A percentile compares a stretch with the other conserved stretches of the same genome.
phyloP scores from a whole-genome alignment of 345 rosid genomes.

The Orychophragmus violaceus region DNA sequence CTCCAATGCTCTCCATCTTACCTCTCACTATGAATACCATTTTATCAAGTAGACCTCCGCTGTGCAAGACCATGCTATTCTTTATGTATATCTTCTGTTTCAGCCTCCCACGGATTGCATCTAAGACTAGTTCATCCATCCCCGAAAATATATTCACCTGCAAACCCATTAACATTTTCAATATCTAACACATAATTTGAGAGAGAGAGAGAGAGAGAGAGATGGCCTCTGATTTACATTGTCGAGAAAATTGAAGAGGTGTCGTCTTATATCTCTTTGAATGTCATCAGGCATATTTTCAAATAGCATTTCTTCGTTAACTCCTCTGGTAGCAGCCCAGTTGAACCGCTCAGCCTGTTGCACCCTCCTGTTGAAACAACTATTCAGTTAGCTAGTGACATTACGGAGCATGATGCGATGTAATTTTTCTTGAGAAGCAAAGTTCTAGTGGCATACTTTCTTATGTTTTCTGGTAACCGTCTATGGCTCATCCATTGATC shows the following conservation, averaged over 20 bases:
- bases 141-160: conserved; percentile 70
- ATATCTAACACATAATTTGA: not conserved
- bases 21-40: conserved; percentile 90
- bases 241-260: conserved; percentile 73
- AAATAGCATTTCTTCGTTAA: conserved; percentile 62
- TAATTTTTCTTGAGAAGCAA: not conserved
- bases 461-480: conserved; percentile 56
- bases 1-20: conserved; percentile 61
- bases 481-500: conserved; percentile 97
- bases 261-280: conserved; percentile 83
- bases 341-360: conserved; percentile 70
- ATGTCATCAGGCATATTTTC: conserved; percentile 84
- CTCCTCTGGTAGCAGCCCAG: conserved; percentile 95
- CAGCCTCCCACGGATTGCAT: conserved; percentile 68
- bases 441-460: conserved; percentile 39
- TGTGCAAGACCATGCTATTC: conserved; percentile 54
- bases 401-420: not conserved
- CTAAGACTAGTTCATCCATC: conserved; percentile 68
- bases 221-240: conserved; percentile 39
- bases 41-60: conserved; percentile 58
- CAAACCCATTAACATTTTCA: conserved; percentile 14
- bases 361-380: conserved; percentile 43
- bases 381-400: not conserved
- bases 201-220: not conserved
- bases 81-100: conserved; percentile 61